These are phyloP conservation scores for Macrophomina tecta DNA, from an alignment of 2,329 filamentous ascomycete species.

Conservation along the genomic window DNA sequence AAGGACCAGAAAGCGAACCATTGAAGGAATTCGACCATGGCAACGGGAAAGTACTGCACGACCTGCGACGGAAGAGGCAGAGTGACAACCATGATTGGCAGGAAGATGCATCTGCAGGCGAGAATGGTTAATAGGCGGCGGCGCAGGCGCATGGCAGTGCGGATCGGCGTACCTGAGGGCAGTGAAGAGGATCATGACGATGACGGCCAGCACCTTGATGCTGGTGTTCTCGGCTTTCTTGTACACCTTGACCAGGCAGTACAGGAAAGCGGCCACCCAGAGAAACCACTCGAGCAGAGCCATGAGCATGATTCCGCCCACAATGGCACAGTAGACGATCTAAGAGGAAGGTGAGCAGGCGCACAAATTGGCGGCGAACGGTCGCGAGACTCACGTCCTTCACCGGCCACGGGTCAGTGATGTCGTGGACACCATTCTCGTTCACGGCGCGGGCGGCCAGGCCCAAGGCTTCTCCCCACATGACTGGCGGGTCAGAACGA, in stretches of 20 bases:
- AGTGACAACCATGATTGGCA: constrained; percentile 94
- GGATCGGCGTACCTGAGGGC: constrained; percentile 1
- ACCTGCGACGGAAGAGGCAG: constrained; percentile 79
- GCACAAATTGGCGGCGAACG: constrained; percentile 47
- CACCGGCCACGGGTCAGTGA: constrained; percentile 46
- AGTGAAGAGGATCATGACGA: constrained; percentile 75
- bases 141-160: background rate
- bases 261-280: constrained; percentile 92
- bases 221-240: constrained; percentile 89
- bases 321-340: constrained; percentile 50
- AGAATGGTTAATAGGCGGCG: constrained; percentile 32
- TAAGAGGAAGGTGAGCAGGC: constrained; percentile 53
- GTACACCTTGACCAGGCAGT: constrained; percentile 88
- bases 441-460: constrained; percentile 33
- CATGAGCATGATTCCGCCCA: constrained; percentile 81
- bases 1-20: constrained; percentile 98
- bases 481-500: background rate
- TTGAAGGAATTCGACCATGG: constrained; percentile 75
- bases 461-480: constrained; percentile 20
- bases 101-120: constrained; percentile 72
- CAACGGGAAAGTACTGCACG: constrained; percentile 71
- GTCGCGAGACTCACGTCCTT: constrained; percentile 47
- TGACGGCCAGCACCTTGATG: constrained; percentile 75
- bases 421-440: constrained; percentile 39
- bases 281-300: constrained; percentile 92